Base-by-base conservation (phyloP, 495 filamentous ascomycete species). In the Trichodelitschia bisporula region DNA sequence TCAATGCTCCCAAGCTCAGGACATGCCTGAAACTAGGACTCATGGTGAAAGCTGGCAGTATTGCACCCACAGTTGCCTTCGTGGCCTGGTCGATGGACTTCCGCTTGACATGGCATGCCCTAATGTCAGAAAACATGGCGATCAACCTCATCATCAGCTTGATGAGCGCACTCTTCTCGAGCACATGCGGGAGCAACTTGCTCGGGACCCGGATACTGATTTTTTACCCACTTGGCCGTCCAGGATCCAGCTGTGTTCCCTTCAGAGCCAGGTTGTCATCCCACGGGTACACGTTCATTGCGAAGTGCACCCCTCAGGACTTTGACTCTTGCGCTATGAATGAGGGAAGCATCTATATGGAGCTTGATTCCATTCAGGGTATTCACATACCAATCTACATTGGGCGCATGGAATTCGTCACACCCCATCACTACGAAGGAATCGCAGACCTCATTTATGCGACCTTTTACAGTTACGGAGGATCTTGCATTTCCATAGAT, bases 281-380 rank as follows among this genome's bases (percentile, higher is more conserved):
- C 8, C 40, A 61, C 33, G 54, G 58, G 28, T 62, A 64, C 32
- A 59, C 53, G 18, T 40, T 61, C 32, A 52, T 56, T 10, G 56
- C 53, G 11, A 64, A 64, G 40, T 51, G 50, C 32, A 42, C 40
- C 16, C 36, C 35, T 9, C 23, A 38, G 4, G 34, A 43, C 23
- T 48, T 49, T 36, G 35, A 48, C 17, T 18, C 32, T 18, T 29
- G 32, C 29, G 37, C 43, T 4, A 26, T 36, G 23, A 33, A 45
- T 15, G 51, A 57, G 43, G 43, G 48, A 34, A 29, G 34, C 11
- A 32, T 56, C 8, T 57, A 57, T 29, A 33, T 40, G 6, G 38
- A 18, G 29, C 53, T 56, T 26, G 20, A 34, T 25, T 38, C 45
- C 15, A 39, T 51, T 21, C 43, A 56, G 43, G 51, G 51, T 15